Evolutionary conservation across 352 stramenopile species (phyloP), one percentile per base, ranked within the genome.

Genomic region (Phytophthora foliorum): DNA sequence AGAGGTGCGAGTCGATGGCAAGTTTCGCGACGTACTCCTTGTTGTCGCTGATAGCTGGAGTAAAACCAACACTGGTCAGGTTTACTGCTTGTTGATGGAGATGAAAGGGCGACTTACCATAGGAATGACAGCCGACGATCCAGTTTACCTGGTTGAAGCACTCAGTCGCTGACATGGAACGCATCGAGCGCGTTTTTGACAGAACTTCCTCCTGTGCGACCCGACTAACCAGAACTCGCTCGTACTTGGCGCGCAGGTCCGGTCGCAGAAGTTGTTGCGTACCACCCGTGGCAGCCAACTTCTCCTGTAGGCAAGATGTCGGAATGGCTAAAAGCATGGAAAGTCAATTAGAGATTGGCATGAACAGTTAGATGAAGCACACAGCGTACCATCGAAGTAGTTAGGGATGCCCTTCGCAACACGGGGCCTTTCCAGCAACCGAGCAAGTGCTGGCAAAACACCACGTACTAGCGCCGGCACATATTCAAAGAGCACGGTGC

Each of bases 1-100:
- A 90, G 16, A 94, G 65, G 32, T 92, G 80, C 53, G 86, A 92
- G 66, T 94, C 82, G 48, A 92, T 91, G 34, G 83, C 86, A 24
- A 94, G 77, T 32, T 90, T 78, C 8, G 88, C 81, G 24, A 93
- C 77, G 70, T 93, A 93, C 52, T 92, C 80, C 50, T 91, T 92
- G 74, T 94, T 94, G 77, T 94, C 83, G 22, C 72, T 88, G 57
- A 92, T 91, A 34, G 87, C 81, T 93, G 57, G 41, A 53, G 7
- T 17, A 36, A 19, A 42, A 32, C 32, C 3, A 68, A 39, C 8
- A 24, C 31, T 3, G 21, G 36, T 17, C 6, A 56, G 11, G 22
- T 21, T 6, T 19, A 6, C 8, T n/a, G 11, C 7, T 22, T 7
- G 24, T 19, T n/a, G 11, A 11, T 24, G 38, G n/a, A 24, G 32